Evolutionary conservation across 1,139 yeast genomes (phyloP).

Genomic region (Debaryomyces subglobosus): DNA sequence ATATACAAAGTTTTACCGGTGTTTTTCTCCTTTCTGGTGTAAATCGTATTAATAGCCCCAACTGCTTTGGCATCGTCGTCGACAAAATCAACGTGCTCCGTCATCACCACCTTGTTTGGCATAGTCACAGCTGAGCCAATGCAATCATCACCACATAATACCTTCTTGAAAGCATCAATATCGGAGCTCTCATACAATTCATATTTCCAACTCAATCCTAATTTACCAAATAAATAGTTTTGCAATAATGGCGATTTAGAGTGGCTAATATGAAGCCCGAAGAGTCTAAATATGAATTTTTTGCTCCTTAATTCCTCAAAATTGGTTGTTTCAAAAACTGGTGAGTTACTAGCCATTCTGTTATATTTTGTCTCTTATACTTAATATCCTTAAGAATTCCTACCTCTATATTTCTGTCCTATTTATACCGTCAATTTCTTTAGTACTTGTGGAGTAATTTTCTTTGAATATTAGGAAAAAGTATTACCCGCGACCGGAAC

Average conservation of each 20-base stretch:
- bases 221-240: constrained; percentile 20
- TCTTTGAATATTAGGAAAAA: constrained; percentile 3
- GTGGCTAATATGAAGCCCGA: constrained; percentile 19
- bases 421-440: background rate
- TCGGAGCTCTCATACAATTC: constrained; percentile 22
- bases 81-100: constrained; percentile 25
- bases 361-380: background rate
- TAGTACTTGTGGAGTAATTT: constrained; percentile 1
- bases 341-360: background rate
- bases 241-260: constrained; percentile 26
- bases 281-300: constrained; percentile 5
- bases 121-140: constrained; percentile 33
- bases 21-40: constrained; percentile 19
- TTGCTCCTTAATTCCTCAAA: constrained; percentile 10
- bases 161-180: constrained; percentile 18
- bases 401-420: background rate
- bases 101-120: constrained; percentile 30
- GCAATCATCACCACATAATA: constrained; percentile 16
- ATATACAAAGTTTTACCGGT: constrained; percentile 17
- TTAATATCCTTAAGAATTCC: background rate
- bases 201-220: constrained; percentile 21
- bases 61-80: constrained; percentile 29
- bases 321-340: background rate
- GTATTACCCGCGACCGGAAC: constrained; percentile 6
- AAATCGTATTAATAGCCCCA: constrained; percentile 35